Base-by-base conservation (phyloP, 2,329 filamentous ascomycete species). In the Elsinoe batatas region DNA sequence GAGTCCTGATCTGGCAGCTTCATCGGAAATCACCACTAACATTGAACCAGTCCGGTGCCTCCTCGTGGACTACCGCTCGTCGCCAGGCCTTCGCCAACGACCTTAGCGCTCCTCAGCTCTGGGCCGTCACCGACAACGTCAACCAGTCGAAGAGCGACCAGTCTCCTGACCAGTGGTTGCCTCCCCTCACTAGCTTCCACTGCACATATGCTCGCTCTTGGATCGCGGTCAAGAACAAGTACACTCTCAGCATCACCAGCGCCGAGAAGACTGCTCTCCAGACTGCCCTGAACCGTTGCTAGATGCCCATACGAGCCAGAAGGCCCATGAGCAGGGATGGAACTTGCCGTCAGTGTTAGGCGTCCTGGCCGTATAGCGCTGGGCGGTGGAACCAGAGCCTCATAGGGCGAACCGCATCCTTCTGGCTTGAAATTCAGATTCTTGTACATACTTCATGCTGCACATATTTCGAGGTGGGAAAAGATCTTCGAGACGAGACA, bases 201-300 rank as follows among this genome's bases (percentile, higher is more conserved):
- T 93, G 88, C 78, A 84, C 80, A 26, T 93, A 94, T 65, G 84
- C 87, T 12, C 77, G 79, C 66, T 81, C 83, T 66, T 94, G 85
- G 84, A 77, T 91, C 38, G 78, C 81, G 64, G 87, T 94, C 62
- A 94, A 93, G 80, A 80, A 76, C 63, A 79, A 82, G 63, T 93
- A 85, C 67, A 68, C 67, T 1, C 70, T 94, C 61, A 84, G 79
- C 13, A 74, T 93, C 58, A 91, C 85, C 1, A 75, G 74, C 46
- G 81, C 80, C 0, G 88, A 94, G 77, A 89, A 88, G 76, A 71
- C 71, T 13, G 84, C 86, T 0, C 69, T 91, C 59, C 72, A 72
- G 0, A 74, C 70, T 49, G 87, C 88, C 83, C 66, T 89, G 65
- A 72, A 74, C 60, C 82, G 79, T 11, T 88, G 85, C 69, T 85